Evolutionary conservation across 169 alveolate genomes (phyloP).

Genomic region (Plasmodium knowlesi): DNA sequence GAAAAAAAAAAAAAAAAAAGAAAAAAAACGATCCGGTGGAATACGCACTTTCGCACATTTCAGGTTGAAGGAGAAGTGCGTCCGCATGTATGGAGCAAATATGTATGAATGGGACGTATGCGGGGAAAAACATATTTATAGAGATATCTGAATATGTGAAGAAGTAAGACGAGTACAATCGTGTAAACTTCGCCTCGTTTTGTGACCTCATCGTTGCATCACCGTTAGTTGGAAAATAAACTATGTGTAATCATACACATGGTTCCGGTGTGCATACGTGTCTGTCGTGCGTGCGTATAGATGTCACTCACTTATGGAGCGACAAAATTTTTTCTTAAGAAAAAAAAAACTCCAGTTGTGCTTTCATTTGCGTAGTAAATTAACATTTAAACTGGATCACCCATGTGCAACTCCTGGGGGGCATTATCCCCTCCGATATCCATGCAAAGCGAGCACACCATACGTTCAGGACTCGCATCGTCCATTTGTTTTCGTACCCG

Average conservation of each 20-base stretch:
- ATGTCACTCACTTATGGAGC: neutral
- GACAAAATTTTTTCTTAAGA: neutral
- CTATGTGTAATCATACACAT: neutral
- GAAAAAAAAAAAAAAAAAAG: no score
- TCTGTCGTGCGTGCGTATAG: neutral
- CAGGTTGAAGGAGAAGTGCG: neutral
- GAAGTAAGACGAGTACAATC: no score
- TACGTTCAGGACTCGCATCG: neutral
- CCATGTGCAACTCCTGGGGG: neutral
- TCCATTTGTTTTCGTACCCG: neutral
- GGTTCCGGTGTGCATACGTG: neutral
- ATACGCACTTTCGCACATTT: neutral
- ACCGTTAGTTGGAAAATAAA: no score
- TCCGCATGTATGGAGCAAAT: no score
- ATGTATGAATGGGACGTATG: no score
- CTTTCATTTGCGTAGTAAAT: neutral
- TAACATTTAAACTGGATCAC: neutral
- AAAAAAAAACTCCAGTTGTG: neutral
- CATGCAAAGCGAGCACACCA: neutral
- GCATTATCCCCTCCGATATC: neutral
- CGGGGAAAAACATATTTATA: no score
- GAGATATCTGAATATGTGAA: no score
- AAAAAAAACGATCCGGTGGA: neutral
- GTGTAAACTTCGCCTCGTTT: no score
- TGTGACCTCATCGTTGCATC: no score